Evolutionary conservation across 2,329 filamentous ascomycete genomes (phyloP).

Genomic region (Clonostachys byssicola): DNA sequence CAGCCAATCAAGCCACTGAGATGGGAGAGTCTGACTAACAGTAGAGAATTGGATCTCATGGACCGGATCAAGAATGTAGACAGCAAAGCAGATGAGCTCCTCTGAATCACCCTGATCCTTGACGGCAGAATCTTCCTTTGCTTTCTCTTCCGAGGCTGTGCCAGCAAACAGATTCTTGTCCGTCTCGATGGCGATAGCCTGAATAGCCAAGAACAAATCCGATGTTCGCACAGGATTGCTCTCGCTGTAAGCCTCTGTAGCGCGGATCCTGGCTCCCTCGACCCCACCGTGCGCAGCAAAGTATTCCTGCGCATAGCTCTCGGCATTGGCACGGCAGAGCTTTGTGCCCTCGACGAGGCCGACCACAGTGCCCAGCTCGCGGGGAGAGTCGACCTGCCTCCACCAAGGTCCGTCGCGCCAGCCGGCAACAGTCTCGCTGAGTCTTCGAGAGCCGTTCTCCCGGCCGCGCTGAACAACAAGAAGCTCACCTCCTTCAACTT

Average conservation of each 20-base stretch:
- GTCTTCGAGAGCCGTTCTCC: constrained; percentile 69
- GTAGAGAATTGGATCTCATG: constrained; percentile 86
- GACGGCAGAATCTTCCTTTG: constrained; percentile 48
- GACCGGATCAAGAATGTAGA: constrained; percentile 82
- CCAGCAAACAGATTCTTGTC: constrained; percentile 66
- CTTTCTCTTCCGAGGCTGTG: constrained; percentile 45
- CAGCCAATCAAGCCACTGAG: constrained; percentile 87
- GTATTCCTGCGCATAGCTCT: constrained; percentile 83
- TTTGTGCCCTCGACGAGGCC: constrained; percentile 86
- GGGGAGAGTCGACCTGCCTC: constrained; percentile 65
- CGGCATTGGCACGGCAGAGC: constrained; percentile 82
- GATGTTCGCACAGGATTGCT: constrained; percentile 87
- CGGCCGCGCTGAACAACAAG: constrained; percentile 91
- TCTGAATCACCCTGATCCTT: constrained; percentile 50
- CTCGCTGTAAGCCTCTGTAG: constrained; percentile 75
- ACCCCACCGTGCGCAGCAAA: constrained; percentile 75
- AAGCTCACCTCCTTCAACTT: constrained; percentile 94
- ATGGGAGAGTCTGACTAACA: constrained; percentile 77
- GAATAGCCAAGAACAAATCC: constrained; percentile 93
- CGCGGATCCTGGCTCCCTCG: constrained; percentile 73
- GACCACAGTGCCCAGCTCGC: constrained; percentile 75
- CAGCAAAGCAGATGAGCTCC: constrained; percentile 66
- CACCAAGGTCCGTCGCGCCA: constrained; percentile 98
- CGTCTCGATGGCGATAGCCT: constrained; percentile 68
- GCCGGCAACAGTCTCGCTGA: constrained; percentile 55